These are phyloP conservation scores for Hymenoscyphus fraxineus DNA, from an alignment of 2,329 filamentous ascomycete genomes.

Conservation along the genomic window DNA sequence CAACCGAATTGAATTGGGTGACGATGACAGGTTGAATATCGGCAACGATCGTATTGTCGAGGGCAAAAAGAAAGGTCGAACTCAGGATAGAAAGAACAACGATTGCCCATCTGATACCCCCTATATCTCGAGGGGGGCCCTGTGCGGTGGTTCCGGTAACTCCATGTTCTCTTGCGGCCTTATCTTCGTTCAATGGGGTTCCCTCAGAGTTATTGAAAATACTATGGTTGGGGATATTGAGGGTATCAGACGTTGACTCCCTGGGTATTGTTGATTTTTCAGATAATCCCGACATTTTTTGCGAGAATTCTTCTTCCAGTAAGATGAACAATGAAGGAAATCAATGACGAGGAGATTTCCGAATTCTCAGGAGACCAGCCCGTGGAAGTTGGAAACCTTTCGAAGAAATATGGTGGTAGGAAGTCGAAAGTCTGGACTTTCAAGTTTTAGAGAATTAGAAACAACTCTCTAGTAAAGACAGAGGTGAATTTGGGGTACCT, in stretches of 20 bases:
- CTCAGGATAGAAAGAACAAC: conserved; percentile 32
- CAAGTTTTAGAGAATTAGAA: not conserved
- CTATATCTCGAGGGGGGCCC: conserved; percentile 29
- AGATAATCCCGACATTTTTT: conserved; percentile 10
- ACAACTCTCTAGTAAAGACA: not conserved
- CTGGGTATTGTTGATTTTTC: not conserved
- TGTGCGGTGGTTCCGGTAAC: conserved; percentile 11
- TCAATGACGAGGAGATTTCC: not conserved
- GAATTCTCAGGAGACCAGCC: not conserved
- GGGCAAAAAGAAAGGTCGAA: conserved; percentile 35
- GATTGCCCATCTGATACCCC: conserved; percentile 30
- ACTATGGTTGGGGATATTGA: conserved; percentile 17
- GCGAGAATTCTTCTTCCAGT: not conserved
- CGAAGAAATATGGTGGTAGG: not conserved
- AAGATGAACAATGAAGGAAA: not conserved
- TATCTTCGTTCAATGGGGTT: conserved; percentile 23
- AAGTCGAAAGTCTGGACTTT: not conserved
- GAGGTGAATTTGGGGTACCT: not conserved
- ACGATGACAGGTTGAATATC: conserved; percentile 12
- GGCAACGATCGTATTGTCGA: conserved; percentile 13
- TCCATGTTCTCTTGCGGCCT: conserved; percentile 22
- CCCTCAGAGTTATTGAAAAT: conserved; percentile 19
- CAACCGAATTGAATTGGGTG: conserved; percentile 35
- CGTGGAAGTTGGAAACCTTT: not conserved
- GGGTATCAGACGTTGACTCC: conserved; percentile 12